phyloP scores from a whole-genome alignment of 257 asterid genomes.

The Solanum ossicruentum region DNA sequence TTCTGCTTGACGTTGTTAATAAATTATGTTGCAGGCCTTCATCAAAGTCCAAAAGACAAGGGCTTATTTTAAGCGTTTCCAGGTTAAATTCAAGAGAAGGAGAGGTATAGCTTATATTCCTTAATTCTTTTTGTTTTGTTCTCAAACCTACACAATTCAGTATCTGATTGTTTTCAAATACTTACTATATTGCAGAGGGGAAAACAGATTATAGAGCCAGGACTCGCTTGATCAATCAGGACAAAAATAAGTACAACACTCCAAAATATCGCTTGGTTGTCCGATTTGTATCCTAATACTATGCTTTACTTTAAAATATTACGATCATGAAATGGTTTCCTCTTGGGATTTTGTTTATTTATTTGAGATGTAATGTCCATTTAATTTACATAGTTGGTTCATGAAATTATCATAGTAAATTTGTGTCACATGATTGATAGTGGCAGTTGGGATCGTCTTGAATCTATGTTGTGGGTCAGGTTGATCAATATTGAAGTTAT shows the following conservation, averaged over 20 bases:
- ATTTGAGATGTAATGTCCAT: background rate
- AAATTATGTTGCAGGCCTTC: conserved; percentile 29
- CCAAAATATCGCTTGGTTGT: conserved; percentile 64
- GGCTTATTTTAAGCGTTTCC: conserved; percentile 67
- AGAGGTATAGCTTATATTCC: conserved; percentile 26
- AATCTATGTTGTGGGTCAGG: background rate
- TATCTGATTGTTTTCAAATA: background rate
- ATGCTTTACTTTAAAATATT: background rate
- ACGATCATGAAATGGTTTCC: background rate
- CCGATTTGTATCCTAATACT: conserved; percentile 49
- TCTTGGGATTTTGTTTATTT: background rate
- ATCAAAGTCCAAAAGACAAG: conserved; percentile 56
- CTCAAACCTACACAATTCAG: background rate
- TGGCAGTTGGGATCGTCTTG: background rate
- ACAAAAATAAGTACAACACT: conserved; percentile 64
- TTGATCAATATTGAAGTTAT: background rate
- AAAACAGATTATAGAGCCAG: conserved; percentile 78
- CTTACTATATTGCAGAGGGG: conserved; percentile 26
- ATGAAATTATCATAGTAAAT: background rate
- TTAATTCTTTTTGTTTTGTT: background rate
- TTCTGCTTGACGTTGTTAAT: background rate
- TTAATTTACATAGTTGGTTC: background rate
- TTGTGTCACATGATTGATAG: background rate
- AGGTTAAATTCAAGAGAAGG: conserved; percentile 72
- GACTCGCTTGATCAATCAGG: conserved; percentile 60